Evolutionary conservation across 805 yeast genomes (phyloP), one percentile per base, ranked within the genome.

Genomic region (Ogataea pignaliae): DNA sequence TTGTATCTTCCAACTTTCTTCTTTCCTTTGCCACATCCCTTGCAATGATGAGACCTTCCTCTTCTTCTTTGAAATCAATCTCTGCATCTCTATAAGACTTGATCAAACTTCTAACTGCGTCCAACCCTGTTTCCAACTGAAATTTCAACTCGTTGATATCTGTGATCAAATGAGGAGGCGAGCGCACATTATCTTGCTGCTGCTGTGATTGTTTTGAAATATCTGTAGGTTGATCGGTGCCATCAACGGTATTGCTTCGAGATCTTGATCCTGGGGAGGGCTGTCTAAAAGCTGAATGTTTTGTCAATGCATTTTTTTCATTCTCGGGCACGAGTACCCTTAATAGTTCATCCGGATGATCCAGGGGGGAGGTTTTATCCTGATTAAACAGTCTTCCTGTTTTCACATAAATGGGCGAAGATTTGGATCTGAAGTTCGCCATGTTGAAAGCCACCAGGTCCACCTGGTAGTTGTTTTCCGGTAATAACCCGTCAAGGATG

Each of bases 71-170:
- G 45, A 66, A 68, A 34, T 72, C 75, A 6, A 42, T n/a, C 29
- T 61, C 57, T 0, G 61, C 51, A 32, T 63, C 66, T 31, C 52
- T 51, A 43, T 63, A 64, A 14, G 70, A 66, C 21, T 53, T 57
- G 46, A 66, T 47, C 14, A 69, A 53, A 9, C 63, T 52, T 39
- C 66, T 64, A 13, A 70, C 60, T 28, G 71, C 74, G 26, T 69
- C 74, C 36, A 71, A 66, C 1, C 71, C 70, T 6, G 66, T 55
- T 49, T 71, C 76, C 18, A 72, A 52, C 35, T 66, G 54, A 45
- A 64, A 70, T 45, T 72, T 65, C 32, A 72, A 50, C 47, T 71
- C 75, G 45, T 68, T 72, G 34, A 71, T 68, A 53, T 71, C 73
- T 8, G 57, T 61, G 46, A 58, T 69, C 51, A 61, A 42, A 48